These are phyloP conservation scores for Phyllosticta paracitricarpa DNA, from an alignment of 2,329 filamentous ascomycete species.

Conservation along the genomic window DNA sequence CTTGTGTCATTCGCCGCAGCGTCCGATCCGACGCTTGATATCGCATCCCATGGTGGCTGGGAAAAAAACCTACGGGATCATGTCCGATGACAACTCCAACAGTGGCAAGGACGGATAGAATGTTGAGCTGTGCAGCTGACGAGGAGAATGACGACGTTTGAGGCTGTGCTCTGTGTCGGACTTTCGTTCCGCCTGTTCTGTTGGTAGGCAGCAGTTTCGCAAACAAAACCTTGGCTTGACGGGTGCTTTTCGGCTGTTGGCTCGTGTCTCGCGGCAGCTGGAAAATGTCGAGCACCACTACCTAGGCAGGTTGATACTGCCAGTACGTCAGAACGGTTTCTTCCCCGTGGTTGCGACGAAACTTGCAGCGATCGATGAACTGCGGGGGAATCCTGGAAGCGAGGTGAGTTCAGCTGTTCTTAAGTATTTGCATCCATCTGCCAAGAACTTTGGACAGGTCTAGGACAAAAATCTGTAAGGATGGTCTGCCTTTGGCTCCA, in stretches of 20 bases:
- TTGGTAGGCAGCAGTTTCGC: neutral
- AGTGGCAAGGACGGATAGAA: neutral
- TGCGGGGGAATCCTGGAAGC: neutral
- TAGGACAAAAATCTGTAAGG: neutral
- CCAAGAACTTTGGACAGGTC: neutral
- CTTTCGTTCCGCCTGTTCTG: neutral
- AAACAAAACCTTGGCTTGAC: neutral
- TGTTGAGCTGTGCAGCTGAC: neutral
- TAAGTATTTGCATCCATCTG: neutral
- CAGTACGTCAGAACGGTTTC: neutral
- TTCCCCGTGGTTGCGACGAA: neutral
- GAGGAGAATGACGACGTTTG: neutral
- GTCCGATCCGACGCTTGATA: neutral
- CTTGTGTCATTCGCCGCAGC: neutral
- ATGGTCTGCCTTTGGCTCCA: neutral
- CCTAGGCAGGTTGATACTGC: neutral
- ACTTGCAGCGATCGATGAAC: neutral
- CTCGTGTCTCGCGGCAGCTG: neutral
- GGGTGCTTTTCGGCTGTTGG: neutral
- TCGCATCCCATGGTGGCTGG: neutral
- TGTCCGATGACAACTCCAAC: neutral
- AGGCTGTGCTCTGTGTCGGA: neutral
- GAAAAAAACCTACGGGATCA: neutral
- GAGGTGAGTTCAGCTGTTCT: neutral
- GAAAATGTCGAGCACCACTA: neutral